Evolutionary conservation across 192 early-diverging fungal genomes (phyloP).

Genomic region (Gonapodya sp.): DNA sequence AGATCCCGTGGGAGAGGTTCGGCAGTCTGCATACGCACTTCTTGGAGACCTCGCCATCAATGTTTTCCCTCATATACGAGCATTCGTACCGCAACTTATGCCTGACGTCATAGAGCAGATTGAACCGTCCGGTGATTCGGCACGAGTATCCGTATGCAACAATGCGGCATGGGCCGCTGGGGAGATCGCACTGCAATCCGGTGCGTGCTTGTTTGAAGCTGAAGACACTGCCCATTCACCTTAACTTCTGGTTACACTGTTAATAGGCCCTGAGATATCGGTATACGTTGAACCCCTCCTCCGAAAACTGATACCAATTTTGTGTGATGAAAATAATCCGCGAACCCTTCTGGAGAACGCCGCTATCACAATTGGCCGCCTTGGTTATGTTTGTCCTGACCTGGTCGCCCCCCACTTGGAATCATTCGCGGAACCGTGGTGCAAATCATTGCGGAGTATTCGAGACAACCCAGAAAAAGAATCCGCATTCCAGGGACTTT

Average conservation of each 20-base stretch:
- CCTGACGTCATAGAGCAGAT: constrained; percentile 65
- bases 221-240: not conserved
- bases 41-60: constrained; percentile 94
- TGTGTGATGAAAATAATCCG: constrained; percentile 56
- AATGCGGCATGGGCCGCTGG: constrained; percentile 98
- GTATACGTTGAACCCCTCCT: constrained; percentile 73
- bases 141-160: constrained; percentile 78
- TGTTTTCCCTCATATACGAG: constrained; percentile 69
- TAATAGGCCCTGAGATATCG: constrained; percentile 60
- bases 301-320: constrained; percentile 71
- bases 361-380: constrained; percentile 92
- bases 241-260: not conserved
- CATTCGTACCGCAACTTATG: constrained; percentile 73
- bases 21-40: constrained; percentile 91
- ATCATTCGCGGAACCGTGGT: constrained; percentile 78
- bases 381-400: constrained; percentile 78
- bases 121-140: constrained; percentile 55
- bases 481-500: constrained; percentile 90
- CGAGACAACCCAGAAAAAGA: constrained; percentile 95
- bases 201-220: constrained; percentile 17
- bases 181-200: constrained; percentile 85
- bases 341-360: constrained; percentile 86
- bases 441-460: constrained; percentile 61
- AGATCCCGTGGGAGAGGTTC: constrained; percentile 67
- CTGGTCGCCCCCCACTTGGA: constrained; percentile 79